A percentile compares a stretch with the other conserved stretches of the same genome.
Conservation (phyloP, 306 rosid species). For the Prunus mongolica region DNA sequence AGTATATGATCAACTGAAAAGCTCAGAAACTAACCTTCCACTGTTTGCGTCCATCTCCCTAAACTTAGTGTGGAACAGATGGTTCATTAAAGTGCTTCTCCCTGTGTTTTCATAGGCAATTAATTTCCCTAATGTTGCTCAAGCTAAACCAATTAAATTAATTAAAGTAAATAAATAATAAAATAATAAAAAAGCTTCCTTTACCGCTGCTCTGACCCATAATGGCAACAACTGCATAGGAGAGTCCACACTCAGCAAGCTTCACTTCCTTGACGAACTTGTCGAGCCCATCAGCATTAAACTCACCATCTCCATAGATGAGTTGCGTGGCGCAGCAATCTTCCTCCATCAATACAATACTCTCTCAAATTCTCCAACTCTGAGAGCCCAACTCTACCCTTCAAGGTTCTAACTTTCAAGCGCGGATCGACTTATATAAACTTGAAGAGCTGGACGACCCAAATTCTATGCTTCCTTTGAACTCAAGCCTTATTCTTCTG, state of each 20-base stretch:
- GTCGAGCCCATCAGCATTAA: slow-evolving; percentile 63
- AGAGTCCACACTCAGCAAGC: slow-evolving; percentile 57
- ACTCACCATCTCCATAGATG: slow-evolving; percentile 65
- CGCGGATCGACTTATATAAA: not conserved
- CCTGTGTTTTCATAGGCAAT: slow-evolving; percentile 37
- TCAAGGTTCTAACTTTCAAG: not conserved
- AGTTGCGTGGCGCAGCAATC: slow-evolving; percentile 66
- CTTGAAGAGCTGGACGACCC: not conserved
- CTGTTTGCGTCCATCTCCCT: slow-evolving; percentile 92
- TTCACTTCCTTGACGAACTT: slow-evolving; percentile 42
- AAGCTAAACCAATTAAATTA: not conserved
- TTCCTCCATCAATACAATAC: slow-evolving; percentile 23
- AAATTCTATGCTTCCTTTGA: slow-evolving; percentile 7
- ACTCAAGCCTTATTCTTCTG: not conserved
- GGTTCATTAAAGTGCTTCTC: slow-evolving; percentile 87
- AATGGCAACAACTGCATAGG: slow-evolving; percentile 84
- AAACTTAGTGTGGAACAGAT: slow-evolving; percentile 74
- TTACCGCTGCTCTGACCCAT: slow-evolving; percentile 98
- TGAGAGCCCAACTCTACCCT: not conserved
- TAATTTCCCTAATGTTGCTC: not conserved
- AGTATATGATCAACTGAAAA: not conserved
- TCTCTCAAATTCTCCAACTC: not conserved
- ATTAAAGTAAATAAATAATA: not conserved
- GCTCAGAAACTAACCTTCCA: slow-evolving; percentile 61
- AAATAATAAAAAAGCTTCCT: too few relatives aligned